Conservation (phyloP, 257 asterid species). For the Solanum phureja region DNA sequence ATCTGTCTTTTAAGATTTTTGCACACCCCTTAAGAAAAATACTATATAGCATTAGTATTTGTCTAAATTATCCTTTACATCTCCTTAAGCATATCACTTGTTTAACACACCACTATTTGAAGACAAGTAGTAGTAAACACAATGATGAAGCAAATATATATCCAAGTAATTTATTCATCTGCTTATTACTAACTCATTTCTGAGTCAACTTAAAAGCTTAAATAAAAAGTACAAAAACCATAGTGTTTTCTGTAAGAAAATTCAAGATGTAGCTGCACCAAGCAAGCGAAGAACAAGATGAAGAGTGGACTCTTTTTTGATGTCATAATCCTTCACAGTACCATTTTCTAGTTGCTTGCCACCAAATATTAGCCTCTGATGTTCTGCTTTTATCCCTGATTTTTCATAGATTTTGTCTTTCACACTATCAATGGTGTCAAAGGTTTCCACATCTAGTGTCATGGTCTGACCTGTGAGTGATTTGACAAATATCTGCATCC, state of each 20-base stretch:
- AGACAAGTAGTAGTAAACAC: too few species aligned
- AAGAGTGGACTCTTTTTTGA: not conserved
- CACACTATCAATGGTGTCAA: not conserved
- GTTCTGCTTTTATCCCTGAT: not conserved
- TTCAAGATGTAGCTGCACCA: not conserved
- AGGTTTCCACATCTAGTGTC: not conserved
- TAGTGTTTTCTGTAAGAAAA: not conserved
- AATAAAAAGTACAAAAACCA: not conserved
- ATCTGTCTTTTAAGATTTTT: too few species aligned
- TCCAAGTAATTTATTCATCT: too few species aligned
- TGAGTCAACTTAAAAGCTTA: not conserved
- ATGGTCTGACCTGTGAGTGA: not conserved
- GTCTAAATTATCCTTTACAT: too few species aligned
- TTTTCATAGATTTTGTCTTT: not conserved
- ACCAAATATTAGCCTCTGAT: not conserved
- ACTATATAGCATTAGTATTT: too few species aligned
- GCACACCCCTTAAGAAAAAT: too few species aligned
- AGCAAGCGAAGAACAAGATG: not conserved
- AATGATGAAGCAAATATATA: too few species aligned
- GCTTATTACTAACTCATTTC: not conserved
- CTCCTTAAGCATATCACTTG: too few species aligned
- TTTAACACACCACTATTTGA: too few species aligned
- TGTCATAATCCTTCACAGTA: not conserved
- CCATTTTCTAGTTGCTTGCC: not conserved
- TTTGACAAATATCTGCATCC: not conserved